Conservation (phyloP, 139 green algal genomes). For the Chlamydomonas asymmetrica region DNA sequence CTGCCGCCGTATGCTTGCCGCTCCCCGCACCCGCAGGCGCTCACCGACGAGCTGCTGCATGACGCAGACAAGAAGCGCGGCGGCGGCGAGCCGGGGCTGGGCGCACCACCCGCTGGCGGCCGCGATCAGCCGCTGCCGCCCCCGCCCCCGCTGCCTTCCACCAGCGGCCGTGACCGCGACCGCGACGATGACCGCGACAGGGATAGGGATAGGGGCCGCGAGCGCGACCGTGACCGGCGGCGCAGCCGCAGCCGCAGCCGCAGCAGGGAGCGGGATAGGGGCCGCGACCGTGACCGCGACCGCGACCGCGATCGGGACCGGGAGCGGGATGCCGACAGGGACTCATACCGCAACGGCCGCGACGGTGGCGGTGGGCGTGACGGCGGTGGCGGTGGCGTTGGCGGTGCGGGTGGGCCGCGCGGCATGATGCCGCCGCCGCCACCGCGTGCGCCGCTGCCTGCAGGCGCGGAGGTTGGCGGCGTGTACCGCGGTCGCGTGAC, state of each 20-base stretch:
- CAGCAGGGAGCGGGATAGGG: constrained; percentile 28
- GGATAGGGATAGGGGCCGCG: constrained; percentile 9
- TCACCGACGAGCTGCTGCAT: too few species aligned
- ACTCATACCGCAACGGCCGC: constrained; percentile 5
- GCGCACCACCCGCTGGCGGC: too few species aligned
- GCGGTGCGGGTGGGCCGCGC: too few species aligned
- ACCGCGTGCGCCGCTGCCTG: constrained; percentile 32
- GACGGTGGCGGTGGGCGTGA: not conserved
- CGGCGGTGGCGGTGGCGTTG: not conserved
- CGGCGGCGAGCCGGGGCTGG: not conserved
- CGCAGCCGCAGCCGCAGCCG: not conserved
- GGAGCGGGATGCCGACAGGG: constrained; percentile 26
- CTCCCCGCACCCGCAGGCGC: too few species aligned
- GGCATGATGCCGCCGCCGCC: constrained; percentile 29
- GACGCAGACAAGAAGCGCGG: constrained; percentile 26
- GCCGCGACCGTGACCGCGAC: constrained; percentile 29
- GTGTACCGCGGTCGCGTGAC: constrained; percentile 77
- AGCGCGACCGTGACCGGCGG: constrained; percentile 30
- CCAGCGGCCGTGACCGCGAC: constrained; percentile 23
- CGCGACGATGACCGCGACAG: constrained; percentile 7
- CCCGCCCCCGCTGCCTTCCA: not conserved
- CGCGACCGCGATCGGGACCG: constrained; percentile 34
- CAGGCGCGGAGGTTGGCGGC: constrained; percentile 70
- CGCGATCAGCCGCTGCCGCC: not conserved
- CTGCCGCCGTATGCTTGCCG: too few species aligned